A percentile compares a stretch with the other conserved stretches of the same genome.
These are phyloP conservation scores for Pachysolen tannophilus DNA, from an alignment of 805 yeast species.

Conservation along the genomic window DNA sequence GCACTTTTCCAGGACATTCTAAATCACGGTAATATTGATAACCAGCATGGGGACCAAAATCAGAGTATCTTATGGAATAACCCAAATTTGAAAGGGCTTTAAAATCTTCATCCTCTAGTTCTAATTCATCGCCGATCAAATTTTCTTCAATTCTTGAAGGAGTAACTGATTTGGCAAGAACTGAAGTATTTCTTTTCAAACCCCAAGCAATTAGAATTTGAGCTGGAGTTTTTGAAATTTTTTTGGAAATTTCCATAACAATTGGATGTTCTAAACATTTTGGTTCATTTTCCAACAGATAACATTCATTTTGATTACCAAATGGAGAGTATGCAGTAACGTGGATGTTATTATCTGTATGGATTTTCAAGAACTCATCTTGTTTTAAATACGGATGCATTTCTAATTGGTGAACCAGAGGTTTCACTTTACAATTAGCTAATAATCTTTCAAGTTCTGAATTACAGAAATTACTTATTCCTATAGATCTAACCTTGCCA, in stretches of 20 bases:
- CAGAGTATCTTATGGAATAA: too few relatives aligned
- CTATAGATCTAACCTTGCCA: conserved; percentile 58
- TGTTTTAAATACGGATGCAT: conserved; percentile 70
- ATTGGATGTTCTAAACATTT: conserved; percentile 40
- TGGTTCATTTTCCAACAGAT: too few relatives aligned
- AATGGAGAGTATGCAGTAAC: conserved; percentile 78
- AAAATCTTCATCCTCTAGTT: too few relatives aligned
- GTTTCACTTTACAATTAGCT: conserved; percentile 39
- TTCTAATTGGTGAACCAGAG: conserved; percentile 73
- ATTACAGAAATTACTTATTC: conserved; percentile 69
- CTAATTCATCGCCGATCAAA: too few relatives aligned
- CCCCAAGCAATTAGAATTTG: conserved; percentile 52
- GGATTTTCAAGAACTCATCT: conserved; percentile 44
- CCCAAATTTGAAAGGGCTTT: too few relatives aligned
- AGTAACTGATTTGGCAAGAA: conserved; percentile 28
- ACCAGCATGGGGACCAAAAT: too few relatives aligned
- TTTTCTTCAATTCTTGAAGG: conserved; percentile 26
- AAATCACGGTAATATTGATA: too few relatives aligned
- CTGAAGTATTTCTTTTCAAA: conserved; percentile 39
- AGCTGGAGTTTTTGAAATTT: conserved; percentile 37
- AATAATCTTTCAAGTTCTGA: conserved; percentile 46
- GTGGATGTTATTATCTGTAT: conserved; percentile 43
- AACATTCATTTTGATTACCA: conserved; percentile 52
- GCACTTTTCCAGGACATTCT: too few relatives aligned
- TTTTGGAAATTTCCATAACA: conserved; percentile 36